phyloP scores from a whole-genome alignment of 257 asterid genomes.

The Forsythia viridissima region DNA sequence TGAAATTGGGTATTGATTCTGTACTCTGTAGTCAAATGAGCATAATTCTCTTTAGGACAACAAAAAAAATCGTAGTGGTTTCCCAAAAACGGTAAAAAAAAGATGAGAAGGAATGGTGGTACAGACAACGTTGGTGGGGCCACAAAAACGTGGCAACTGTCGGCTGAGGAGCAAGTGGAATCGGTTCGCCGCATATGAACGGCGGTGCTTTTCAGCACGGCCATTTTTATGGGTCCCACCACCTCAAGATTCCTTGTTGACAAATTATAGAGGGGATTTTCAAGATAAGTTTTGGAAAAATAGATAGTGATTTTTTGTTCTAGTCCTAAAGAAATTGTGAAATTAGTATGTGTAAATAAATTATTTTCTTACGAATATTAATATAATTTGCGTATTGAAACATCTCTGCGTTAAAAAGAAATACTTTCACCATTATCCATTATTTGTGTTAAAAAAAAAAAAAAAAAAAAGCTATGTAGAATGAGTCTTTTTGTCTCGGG shows the following conservation, averaged over 20 bases:
- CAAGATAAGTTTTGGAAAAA: not conserved
- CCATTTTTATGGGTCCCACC: constrained; percentile 12
- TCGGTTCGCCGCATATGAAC: constrained; percentile 52
- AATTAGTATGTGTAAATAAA: too few relatives aligned
- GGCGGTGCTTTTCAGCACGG: constrained; percentile 27
- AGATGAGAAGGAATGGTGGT: not conserved
- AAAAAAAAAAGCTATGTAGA: too few relatives aligned
- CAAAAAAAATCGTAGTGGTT: not conserved
- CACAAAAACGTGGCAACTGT: constrained; percentile 27
- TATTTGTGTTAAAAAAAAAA: too few relatives aligned
- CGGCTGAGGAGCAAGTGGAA: constrained; percentile 11
- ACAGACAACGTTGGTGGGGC: not conserved
- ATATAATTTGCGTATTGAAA: too few relatives aligned
- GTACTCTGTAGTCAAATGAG: not conserved
- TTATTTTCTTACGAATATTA: too few relatives aligned
- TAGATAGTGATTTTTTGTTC: too few relatives aligned
- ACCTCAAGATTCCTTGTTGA: not conserved
- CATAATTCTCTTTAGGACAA: not conserved
- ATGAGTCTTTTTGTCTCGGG: too few relatives aligned
- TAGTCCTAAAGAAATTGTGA: too few relatives aligned
- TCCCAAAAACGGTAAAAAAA: not conserved
- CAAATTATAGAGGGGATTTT: not conserved
- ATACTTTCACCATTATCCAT: too few relatives aligned
- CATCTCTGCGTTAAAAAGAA: too few relatives aligned
- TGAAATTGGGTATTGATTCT: not conserved